A percentile compares a stretch with the other conserved stretches of the same genome.
Evolutionary conservation across 495 filamentous ascomycete species (phyloP).

Genomic region (Penicillium desertorum): DNA sequence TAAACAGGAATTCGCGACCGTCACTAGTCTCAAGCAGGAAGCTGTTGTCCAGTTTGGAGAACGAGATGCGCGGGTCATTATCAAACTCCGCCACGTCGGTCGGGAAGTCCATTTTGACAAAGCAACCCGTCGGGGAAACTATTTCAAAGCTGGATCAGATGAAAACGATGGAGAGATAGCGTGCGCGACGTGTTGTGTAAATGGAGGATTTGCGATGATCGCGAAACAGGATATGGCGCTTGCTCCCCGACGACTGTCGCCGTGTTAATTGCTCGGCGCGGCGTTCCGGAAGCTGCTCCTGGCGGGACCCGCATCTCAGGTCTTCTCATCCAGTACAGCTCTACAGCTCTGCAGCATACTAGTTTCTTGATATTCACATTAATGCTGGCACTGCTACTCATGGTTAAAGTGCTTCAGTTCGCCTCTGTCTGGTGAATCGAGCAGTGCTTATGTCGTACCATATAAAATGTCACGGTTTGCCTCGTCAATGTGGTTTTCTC

Average conservation of each 20-base stretch:
- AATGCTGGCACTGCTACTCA: neutral
- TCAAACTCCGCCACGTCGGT: slow-evolving; percentile 73
- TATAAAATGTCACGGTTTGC: neutral
- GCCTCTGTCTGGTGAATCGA: neutral
- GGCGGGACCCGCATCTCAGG: neutral
- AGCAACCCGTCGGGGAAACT: no score
- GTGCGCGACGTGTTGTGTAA: neutral
- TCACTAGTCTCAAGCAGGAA: slow-evolving; percentile 83
- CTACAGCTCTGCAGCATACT: neutral
- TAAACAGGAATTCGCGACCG: slow-evolving; percentile 82
- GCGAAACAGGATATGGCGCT: neutral
- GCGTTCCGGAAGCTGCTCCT: neutral
- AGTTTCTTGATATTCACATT: neutral
- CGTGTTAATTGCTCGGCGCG: neutral
- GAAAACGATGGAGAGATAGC: accelerated
- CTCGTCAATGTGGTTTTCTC: neutral
- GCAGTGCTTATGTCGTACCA: neutral
- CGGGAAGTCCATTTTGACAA: slow-evolving; percentile 51
- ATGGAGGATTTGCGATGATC: neutral
- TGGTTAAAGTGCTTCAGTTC: neutral
- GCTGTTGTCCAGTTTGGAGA: slow-evolving; percentile 74
- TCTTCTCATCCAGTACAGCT: neutral
- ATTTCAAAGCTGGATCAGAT: no score
- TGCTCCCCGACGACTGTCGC: neutral
- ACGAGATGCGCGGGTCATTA: slow-evolving; percentile 80